Evolutionary conservation across 805 yeast species (phyloP), one percentile per base, ranked within the genome.

Genomic region (Myxozyma sirexii): DNA sequence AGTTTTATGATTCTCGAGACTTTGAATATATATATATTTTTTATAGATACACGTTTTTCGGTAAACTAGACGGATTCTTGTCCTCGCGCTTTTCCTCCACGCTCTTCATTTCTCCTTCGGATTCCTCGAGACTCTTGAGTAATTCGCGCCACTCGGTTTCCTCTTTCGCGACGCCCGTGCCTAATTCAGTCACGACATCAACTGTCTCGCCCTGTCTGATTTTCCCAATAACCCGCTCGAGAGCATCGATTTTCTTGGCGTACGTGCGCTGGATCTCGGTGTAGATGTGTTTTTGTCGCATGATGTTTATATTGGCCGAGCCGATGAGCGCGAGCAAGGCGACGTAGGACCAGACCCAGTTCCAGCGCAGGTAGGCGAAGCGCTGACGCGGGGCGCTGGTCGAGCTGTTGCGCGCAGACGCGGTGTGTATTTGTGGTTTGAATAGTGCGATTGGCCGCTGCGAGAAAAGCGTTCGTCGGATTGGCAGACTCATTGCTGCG

Each of bases 81-180:
- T 10, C 5, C 26, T 10, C 44, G 23, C 21, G 19, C 26, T 43
- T 53, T 17, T 48, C 48, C 24, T 48, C 55, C 13, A 54, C 15
- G 15, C 53, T n/a, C 51, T 44, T 35, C 46, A 39, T 24, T 39
- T 27, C 56, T 0, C n/a, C 35, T 41, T 59, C 62, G 45, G 54
- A 42, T 17, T 59, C 60, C 41, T 59, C 60, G 15, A 59, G 24
- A 27, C 60, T 50, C 33, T 17, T 29, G 15, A 61, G 8, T 26
- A 58, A 33, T 15, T 58, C 61, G 15, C 23, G 27, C 65, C 65
- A 61, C 39, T 61, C 62, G 23, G n/a, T 35, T 31, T 61, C 65
- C 15, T 59, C 63, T 19, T 43, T 21, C 10, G 65, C 54, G 3
- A 50, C 33, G 21, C 65, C 65, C n/a, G 62, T 61, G 13, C 65